These are phyloP conservation scores for Huntiella abstrusa DNA, from an alignment of 2,329 filamentous ascomycete species.

Conservation along the genomic window DNA sequence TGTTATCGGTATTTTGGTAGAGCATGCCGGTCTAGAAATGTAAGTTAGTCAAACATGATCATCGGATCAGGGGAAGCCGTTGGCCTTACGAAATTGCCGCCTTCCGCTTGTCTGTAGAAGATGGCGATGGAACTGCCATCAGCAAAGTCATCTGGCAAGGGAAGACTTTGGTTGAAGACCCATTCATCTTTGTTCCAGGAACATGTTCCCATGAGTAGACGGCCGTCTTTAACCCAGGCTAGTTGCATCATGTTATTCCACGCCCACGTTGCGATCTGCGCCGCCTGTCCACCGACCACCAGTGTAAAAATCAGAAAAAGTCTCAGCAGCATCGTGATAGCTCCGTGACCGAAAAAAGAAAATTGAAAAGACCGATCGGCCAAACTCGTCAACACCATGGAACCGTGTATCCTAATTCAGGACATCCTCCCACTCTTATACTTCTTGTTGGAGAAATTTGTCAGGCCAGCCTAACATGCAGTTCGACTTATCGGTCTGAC, in stretches of 20 bases:
- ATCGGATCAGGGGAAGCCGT: neutral
- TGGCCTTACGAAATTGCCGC: neutral
- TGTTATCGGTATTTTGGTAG: neutral
- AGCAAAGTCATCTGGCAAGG: neutral
- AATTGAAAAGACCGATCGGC: no score
- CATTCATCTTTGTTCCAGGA: neutral
- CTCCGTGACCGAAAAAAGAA: no score
- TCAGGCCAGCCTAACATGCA: no score
- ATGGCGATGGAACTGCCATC: neutral
- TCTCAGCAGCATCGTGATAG: no score
- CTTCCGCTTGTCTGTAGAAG: neutral
- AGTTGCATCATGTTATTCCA: neutral
- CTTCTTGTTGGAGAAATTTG: no score
- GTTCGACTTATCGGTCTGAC: no score
- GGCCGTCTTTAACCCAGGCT: neutral
- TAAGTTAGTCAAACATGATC: neutral
- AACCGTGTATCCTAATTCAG: no score
- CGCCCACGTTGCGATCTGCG: neutral
- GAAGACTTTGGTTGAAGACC: neutral
- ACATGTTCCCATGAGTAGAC: neutral
- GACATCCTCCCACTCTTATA: no score
- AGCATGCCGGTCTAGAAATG: neutral
- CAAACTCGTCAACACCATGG: no score
- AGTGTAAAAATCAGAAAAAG: no score
- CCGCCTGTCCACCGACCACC: neutral